Percentiles rank a stretch among this genome's conserved stretches.
These are phyloP conservation scores for Ceratorhiza oryzae-sativae DNA, from an alignment of 1,284 basidiomycete genomes.

Conservation along the genomic window DNA sequence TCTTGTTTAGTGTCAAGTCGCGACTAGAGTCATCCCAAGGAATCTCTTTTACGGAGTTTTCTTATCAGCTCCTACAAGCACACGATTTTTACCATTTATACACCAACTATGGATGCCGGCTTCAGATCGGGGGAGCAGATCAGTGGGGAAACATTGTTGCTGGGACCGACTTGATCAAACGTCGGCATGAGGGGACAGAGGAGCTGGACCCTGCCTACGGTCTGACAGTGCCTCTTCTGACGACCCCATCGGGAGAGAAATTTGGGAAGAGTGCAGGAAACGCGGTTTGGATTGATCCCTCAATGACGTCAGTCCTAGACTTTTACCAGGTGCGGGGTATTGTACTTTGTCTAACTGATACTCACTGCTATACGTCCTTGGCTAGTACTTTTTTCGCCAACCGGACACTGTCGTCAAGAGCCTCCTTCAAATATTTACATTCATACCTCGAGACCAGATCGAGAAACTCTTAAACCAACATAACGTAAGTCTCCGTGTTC, in stretches of 20 bases:
- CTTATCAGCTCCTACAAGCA: conserved; percentile 96
- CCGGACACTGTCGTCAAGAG: conserved; percentile 82
- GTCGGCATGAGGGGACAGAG: conserved; percentile 46
- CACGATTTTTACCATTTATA: conserved; percentile 91
- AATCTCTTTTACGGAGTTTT: conserved; percentile 97
- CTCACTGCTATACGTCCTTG: conserved; percentile 28
- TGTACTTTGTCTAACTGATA: not conserved
- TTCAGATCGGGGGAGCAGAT: conserved; percentile 96
- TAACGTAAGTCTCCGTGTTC: conserved; percentile 52
- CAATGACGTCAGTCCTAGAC: conserved; percentile 81
- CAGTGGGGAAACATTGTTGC: conserved; percentile 99
- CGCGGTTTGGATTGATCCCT: conserved; percentile 86
- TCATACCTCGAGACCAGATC: conserved; percentile 71
- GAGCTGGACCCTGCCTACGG: conserved; percentile 67
- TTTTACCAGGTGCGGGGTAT: conserved; percentile 80
- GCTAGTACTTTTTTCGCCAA: conserved; percentile 87
- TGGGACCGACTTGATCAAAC: conserved; percentile 86
- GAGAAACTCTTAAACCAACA: conserved; percentile 67
- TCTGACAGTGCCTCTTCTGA: conserved; percentile 92
- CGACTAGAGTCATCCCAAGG: conserved; percentile 79
- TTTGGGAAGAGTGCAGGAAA: conserved; percentile 98
- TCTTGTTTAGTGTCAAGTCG: conserved; percentile 74
- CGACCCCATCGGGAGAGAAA: conserved; percentile 89
- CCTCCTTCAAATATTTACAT: conserved; percentile 85
- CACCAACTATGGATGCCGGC: conserved; percentile 69